Base-by-base conservation (phyloP, 768 basidiomycete species). In the Pseudohyphozyma bogoriensis region DNA sequence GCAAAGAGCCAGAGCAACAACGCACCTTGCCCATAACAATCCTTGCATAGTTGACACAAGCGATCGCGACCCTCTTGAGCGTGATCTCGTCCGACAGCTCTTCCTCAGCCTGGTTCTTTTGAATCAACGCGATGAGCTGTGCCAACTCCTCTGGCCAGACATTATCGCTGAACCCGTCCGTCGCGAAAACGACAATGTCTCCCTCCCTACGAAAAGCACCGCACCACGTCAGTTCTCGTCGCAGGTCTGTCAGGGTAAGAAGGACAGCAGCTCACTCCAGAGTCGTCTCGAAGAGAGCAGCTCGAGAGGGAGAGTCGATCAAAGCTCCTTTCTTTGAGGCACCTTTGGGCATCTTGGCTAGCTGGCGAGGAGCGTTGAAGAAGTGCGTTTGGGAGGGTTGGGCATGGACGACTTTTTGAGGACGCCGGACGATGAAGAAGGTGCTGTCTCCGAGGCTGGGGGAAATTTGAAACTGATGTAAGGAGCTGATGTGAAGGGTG, bases 121-220 rank as follows among this genome's bases (percentile, higher is more conserved):
- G 37, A 15, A 62, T 51, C 29, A 62, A 44, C 10, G 22, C 11
- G 26, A 18, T 22, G 22, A 62, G 44, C n/a, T 57, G 60, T 37
- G 65, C 60, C 26, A 60, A 36, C 45, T 66, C 61, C 47, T 62
- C 37, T 7, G 31, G 28, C 20, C 52, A 66, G 46, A 70, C 61
- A 54, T 70, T 70, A 57, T 70, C 69, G 13, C 51, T 51, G 28
- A 67, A 61, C 2, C 69, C 69, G 47, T 70, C 69, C n/a, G 69
- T 70, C 36, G 60, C 42, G 20, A 59, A 22, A 26, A 67, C n/a
- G 32, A 67, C 56, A 36, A 66, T 45, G 47, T 66, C 65, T 1
- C 62, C 62, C 18, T 44, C 51, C 39, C 59, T 26, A 35, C 35
- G 16, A 5, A 11, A 10, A 11, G 20, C 22, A 20, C 26, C 26